Conservation (phyloP, 75 land plant species). For the Cupressus sempervirens region DNA sequence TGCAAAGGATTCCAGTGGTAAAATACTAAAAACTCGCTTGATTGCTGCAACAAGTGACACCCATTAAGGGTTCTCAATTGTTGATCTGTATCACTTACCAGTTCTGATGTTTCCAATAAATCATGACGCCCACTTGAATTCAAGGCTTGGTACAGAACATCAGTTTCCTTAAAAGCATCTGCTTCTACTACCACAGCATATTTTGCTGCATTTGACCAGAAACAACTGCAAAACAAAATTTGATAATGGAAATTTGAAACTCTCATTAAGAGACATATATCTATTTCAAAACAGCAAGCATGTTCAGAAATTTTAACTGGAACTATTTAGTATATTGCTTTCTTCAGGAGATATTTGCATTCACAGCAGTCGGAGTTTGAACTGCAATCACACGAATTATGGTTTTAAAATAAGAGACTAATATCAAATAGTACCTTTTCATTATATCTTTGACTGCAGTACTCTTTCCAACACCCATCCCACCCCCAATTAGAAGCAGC, state of each 20-base stretch:
- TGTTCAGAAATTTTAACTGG: neutral
- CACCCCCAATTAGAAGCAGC: slow-evolving; percentile 83
- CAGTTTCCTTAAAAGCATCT: slow-evolving; percentile 89
- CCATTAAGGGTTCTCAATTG: no score
- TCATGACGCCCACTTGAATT: slow-evolving; percentile 62
- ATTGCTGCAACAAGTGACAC: no score
- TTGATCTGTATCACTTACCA: slow-evolving; percentile 27
- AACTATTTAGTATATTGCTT: neutral
- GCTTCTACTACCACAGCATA: slow-evolving; percentile 86
- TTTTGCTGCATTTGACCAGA: slow-evolving; percentile 64
- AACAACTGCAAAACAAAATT: slow-evolving; percentile 39
- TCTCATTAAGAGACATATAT: neutral
- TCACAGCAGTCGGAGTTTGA: neutral
- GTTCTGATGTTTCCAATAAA: slow-evolving; percentile 70
- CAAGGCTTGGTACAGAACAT: slow-evolving; percentile 70
- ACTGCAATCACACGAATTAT: neutral
- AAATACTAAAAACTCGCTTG: no score
- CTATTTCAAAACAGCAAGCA: neutral
- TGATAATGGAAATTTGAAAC: neutral
- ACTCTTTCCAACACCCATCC: slow-evolving; percentile 91
- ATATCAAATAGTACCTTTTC: slow-evolving; percentile 32
- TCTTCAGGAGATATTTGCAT: neutral
- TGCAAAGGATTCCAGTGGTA: no score
- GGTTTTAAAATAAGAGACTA: neutral
- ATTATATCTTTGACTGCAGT: slow-evolving; percentile 79